A percentile compares a stretch with the other conserved stretches of the same genome.
Evolutionary conservation across 1,284 basidiomycete species (phyloP).

Genomic region (Cronartium quercuum): DNA sequence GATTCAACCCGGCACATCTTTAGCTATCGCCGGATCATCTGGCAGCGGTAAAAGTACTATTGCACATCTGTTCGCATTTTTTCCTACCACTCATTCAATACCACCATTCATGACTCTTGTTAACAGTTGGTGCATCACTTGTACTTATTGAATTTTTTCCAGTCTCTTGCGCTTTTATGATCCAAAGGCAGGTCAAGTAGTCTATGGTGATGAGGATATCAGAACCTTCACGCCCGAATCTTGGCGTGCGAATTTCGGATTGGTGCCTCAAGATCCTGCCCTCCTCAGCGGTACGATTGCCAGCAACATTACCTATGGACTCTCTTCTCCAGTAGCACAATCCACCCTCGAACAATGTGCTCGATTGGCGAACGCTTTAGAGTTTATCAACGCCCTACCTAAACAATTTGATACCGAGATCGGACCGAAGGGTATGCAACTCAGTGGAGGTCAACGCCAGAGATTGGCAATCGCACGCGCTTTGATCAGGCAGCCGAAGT

Average conservation of each 20-base stretch:
- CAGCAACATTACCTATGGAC: conserved; percentile 87
- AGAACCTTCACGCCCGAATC: conserved; percentile 71
- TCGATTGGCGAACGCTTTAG: conserved; percentile 75
- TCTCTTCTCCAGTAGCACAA: conserved; percentile 60
- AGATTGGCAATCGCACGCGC: conserved; percentile 55
- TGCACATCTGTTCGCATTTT: conserved; percentile 57
- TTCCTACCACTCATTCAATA: conserved; percentile 35
- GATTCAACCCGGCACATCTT: conserved; percentile 72
- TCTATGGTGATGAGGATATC: conserved; percentile 60
- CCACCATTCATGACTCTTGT: conserved; percentile 43
- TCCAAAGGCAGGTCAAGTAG: conserved; percentile 63
- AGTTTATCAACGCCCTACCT: conserved; percentile 88
- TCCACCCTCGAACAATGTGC: conserved; percentile 83
- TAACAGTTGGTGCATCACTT: conserved; percentile 46
- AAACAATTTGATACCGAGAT: conserved; percentile 68
- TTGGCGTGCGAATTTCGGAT: conserved; percentile 77
- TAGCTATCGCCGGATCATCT: conserved; percentile 62
- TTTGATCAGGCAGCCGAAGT: conserved; percentile 52
- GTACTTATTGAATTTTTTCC: conserved; percentile 65
- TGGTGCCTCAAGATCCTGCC: conserved; percentile 65
- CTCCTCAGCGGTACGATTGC: conserved; percentile 71
- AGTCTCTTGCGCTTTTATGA: conserved; percentile 89
- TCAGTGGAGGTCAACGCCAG: conserved; percentile 54
- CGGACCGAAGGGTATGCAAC: conserved; percentile 50
- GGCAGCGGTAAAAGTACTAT: conserved; percentile 49